These are phyloP conservation scores for Acanthamoeba divionensis DNA, from an alignment of 208 protist species.

Conservation along the genomic window DNA sequence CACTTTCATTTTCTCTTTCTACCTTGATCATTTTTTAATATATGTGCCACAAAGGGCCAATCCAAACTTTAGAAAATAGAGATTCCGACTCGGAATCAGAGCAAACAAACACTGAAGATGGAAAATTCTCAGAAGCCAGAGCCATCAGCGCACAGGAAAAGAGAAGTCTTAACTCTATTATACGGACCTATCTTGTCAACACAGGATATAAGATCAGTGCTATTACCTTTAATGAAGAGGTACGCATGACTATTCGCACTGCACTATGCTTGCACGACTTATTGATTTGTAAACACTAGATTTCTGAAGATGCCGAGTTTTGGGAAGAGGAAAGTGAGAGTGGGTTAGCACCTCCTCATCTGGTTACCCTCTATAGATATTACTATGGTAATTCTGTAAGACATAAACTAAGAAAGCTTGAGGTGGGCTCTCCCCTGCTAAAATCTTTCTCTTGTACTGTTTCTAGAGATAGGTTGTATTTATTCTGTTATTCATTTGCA, in stretches of 20 bases:
- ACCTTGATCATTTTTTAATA: too few species aligned
- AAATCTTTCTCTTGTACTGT: background rate
- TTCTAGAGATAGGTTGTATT: too few species aligned
- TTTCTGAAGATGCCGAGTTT: background rate
- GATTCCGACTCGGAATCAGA: too few species aligned
- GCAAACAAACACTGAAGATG: background rate
- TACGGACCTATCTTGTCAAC: slow-evolving; percentile 43
- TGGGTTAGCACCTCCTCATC: background rate
- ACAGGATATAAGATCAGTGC: slow-evolving; percentile 29
- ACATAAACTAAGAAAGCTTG: background rate
- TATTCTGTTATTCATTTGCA: background rate
- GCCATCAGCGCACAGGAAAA: background rate
- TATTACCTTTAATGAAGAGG: slow-evolving; percentile 53
- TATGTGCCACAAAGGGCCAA: too few species aligned
- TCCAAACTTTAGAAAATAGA: too few species aligned
- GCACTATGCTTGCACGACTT: background rate
- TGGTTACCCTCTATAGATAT: background rate
- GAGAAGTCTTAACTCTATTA: background rate
- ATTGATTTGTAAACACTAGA: background rate
- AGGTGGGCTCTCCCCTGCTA: background rate
- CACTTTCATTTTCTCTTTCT: too few species aligned
- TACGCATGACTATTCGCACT: background rate
- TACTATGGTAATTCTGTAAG: background rate
- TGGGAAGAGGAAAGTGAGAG: background rate
- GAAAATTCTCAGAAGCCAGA: background rate